A percentile compares a stretch with the other conserved stretches of the same genome.
phyloP scores from a whole-genome alignment of 1,139 yeast genomes.

The Saccharomyces hybrid region DNA sequence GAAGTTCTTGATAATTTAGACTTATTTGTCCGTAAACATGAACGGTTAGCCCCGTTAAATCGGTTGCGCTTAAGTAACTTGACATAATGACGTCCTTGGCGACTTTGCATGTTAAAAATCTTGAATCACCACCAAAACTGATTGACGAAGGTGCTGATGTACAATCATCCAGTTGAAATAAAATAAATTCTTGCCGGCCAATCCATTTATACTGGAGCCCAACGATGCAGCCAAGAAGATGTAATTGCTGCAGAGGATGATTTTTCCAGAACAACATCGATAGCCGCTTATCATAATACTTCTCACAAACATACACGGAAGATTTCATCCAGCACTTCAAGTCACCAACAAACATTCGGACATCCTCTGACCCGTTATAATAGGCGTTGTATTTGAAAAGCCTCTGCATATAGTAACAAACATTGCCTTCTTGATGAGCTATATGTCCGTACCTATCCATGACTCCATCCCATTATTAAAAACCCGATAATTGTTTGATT shows the following conservation, averaged over 20 bases:
- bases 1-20: conserved; percentile 12
- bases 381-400: neutral
- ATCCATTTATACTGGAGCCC: conserved; percentile 16
- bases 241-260: conserved; percentile 19
- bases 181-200: conserved; percentile 14
- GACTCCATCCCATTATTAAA: neutral
- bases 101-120: conserved; percentile 16
- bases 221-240: conserved; percentile 18
- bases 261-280: conserved; percentile 18
- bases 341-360: neutral
- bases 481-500: neutral
- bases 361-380: neutral
- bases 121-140: neutral
- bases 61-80: conserved; percentile 7
- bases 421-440: neutral
- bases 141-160: conserved; percentile 4
- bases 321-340: neutral
- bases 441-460: neutral
- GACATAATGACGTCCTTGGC: conserved; percentile 5
- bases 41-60: conserved; percentile 13
- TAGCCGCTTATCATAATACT: conserved; percentile 5
- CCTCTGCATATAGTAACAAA: neutral
- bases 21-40: conserved; percentile 10
- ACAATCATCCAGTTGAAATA: conserved; percentile 24
- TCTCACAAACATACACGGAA: conserved; percentile 6